Evolutionary conservation across 2,329 filamentous ascomycete species (phyloP).

Genomic region (Coniochaeta prunicola): DNA sequence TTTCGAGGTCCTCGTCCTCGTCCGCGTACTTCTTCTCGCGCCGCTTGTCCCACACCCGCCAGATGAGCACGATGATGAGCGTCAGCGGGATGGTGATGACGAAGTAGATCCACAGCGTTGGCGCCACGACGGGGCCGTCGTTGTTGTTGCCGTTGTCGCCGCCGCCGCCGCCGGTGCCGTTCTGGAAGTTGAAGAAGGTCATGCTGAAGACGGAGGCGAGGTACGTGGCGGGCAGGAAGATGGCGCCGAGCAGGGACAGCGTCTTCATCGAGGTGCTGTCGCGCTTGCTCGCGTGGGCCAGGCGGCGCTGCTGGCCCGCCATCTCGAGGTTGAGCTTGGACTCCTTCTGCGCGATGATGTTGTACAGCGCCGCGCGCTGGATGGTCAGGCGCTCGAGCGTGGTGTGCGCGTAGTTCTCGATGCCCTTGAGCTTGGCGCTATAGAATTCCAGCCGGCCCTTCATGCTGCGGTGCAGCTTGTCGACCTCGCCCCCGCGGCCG

Average conservation of each 20-base stretch:
- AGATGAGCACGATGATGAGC: constrained; percentile 43
- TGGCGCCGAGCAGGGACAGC: constrained; percentile 53
- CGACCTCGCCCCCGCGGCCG: constrained; percentile 23
- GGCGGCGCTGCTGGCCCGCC: constrained; percentile 50
- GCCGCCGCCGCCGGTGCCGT: constrained; percentile 21
- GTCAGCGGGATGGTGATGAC: constrained; percentile 53
- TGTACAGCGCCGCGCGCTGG: constrained; percentile 56
- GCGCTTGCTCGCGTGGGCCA: constrained; percentile 53
- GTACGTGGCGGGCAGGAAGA: constrained; percentile 57
- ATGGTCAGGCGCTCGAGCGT: constrained; percentile 54
- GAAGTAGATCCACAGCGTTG: constrained; percentile 56
- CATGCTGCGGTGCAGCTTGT: constrained; percentile 46
- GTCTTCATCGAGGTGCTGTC: constrained; percentile 61
- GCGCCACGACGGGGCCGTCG: constrained; percentile 35
- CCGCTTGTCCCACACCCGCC: constrained; percentile 45
- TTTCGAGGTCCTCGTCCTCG: constrained; percentile 46
- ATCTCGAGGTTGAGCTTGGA: constrained; percentile 58
- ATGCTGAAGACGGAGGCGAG: constrained; percentile 58
- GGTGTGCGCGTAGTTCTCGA: constrained; percentile 33
- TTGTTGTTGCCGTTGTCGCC: constrained; percentile 12
- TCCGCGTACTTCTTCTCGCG: constrained; percentile 39
- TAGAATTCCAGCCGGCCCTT: constrained; percentile 45
- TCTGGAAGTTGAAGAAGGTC: constrained; percentile 59
- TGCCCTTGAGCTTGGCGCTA: constrained; percentile 1
- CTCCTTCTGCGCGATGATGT: constrained; percentile 59